phyloP scores from a whole-genome alignment of 1,284 basidiomycete species.

The Microbotryomycetes sp. region DNA sequence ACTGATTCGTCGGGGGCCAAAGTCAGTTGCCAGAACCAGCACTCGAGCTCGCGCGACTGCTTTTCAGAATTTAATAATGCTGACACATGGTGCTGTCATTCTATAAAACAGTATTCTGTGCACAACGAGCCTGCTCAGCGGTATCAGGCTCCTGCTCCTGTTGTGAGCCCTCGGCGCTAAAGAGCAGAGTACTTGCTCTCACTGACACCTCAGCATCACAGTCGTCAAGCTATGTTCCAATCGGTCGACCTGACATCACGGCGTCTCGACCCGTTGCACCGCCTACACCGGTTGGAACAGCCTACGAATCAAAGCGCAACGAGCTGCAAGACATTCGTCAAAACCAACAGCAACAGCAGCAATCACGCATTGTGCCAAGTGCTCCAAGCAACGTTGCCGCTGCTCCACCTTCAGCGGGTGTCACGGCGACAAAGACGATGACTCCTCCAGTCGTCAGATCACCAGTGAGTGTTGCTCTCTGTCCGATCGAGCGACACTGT shows the following conservation, averaged over 20 bases:
- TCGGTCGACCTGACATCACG: constrained; percentile 41
- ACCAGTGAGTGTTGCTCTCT: no score
- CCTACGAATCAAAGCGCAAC: constrained; percentile 40
- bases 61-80: no score
- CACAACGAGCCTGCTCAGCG: constrained; percentile 46
- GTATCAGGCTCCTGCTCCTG: constrained; percentile 37
- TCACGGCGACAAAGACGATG: constrained; percentile 47
- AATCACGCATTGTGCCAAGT: not conserved
- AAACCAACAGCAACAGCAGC: constrained; percentile 40
- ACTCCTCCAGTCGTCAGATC: constrained; percentile 45
- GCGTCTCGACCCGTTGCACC: constrained; percentile 27
- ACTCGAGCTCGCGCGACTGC: no score
- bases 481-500: no score
- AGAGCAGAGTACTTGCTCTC: not conserved
- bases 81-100: no score
- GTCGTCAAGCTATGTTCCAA: constrained; percentile 38
- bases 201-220: not conserved
- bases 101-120: constrained; percentile 61
- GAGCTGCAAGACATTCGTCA: constrained; percentile 40
- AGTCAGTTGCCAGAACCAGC: no score
- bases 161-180: constrained; percentile 15
- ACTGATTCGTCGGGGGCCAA: constrained; percentile 84
- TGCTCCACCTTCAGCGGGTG: constrained; percentile 45
- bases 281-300: constrained; percentile 37
- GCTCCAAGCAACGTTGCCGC: constrained; percentile 43